phyloP scores from a whole-genome alignment of 352 stramenopile species.

The Pythium rhizo-oryzae region DNA sequence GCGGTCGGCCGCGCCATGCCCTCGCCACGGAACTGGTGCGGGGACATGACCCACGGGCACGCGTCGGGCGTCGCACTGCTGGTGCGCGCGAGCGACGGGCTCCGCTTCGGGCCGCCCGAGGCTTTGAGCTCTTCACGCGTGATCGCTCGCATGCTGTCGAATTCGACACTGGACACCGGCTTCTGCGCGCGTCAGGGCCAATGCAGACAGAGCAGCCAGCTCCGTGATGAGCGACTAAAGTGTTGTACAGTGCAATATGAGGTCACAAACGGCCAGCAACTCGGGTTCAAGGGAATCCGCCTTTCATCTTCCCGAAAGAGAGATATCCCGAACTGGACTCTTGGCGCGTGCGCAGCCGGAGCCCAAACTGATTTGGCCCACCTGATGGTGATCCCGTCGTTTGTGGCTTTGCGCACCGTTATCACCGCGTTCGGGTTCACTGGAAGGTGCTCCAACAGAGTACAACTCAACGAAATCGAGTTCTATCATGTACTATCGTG shows the following conservation, averaged over 20 bases:
- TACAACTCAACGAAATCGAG: no score
- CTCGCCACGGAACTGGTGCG: background rate
- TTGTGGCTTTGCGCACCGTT: background rate
- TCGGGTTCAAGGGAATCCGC: no score
- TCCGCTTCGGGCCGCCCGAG: background rate
- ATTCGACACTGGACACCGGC: background rate
- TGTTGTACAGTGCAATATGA: no score
- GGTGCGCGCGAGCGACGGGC: constrained; percentile 2
- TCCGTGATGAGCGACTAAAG: no score
- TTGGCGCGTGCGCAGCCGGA: background rate
- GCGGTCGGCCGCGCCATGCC: background rate
- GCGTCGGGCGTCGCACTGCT: constrained; percentile 1
- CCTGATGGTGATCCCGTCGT: background rate
- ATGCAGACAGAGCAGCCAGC: background rate
- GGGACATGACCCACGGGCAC: constrained; percentile 12
- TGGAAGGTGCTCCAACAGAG: no score
- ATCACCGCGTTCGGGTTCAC: no score
- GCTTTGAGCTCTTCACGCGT: constrained; percentile 16
- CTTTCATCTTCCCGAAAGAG: no score
- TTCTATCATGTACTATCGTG: no score
- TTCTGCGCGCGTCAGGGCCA: no score
- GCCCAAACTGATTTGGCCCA: background rate
- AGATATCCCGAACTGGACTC: background rate
- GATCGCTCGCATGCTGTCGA: constrained; percentile 3
- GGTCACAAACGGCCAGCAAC: no score